Percentiles rank a stretch among this genome's conserved stretches.
Conservation (phyloP, 78 protist species). For the Dictyostelium citrinum region DNA sequence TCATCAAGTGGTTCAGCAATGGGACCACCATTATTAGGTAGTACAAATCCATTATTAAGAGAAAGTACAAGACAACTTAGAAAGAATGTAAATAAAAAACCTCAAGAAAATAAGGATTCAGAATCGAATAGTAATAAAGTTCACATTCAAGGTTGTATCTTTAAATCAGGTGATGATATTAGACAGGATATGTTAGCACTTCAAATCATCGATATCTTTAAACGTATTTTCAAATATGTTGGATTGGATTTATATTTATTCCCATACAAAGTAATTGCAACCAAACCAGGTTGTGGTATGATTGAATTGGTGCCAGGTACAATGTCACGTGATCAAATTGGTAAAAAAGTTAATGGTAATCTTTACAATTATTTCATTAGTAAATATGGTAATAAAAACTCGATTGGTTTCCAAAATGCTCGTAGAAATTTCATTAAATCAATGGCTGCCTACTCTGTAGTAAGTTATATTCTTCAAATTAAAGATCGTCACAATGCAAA, state of each 20-base stretch:
- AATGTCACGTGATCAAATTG: conserved; percentile 94
- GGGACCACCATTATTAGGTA: neutral
- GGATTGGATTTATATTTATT: conserved; percentile 86
- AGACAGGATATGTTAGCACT: conserved; percentile 96
- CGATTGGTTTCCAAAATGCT: conserved; percentile 85
- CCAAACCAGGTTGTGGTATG: conserved; percentile 90
- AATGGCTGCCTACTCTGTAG: conserved; percentile 94
- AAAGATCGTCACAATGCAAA: conserved; percentile 96
- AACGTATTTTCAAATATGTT: conserved; percentile 79
- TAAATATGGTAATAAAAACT: conserved; percentile 84
- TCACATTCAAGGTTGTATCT: conserved; percentile 76
- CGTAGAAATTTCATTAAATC: conserved; percentile 84
- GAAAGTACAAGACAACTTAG: neutral
- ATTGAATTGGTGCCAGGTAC: conserved; percentile 92
- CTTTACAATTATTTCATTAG: conserved; percentile 86
- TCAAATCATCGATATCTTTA: conserved; percentile 89
- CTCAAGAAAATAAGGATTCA: neutral
- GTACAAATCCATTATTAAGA: neutral
- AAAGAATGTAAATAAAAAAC: neutral
- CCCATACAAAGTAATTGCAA: conserved; percentile 96
- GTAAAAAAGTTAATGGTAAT: conserved; percentile 78
- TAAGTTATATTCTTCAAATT: conserved; percentile 87
- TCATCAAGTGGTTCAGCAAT: neutral
- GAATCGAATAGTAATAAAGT: neutral
- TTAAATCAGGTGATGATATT: conserved; percentile 92